Conservation (phyloP, 2,329 filamentous ascomycete species). For the Beauveria scarabaeidicola region DNA sequence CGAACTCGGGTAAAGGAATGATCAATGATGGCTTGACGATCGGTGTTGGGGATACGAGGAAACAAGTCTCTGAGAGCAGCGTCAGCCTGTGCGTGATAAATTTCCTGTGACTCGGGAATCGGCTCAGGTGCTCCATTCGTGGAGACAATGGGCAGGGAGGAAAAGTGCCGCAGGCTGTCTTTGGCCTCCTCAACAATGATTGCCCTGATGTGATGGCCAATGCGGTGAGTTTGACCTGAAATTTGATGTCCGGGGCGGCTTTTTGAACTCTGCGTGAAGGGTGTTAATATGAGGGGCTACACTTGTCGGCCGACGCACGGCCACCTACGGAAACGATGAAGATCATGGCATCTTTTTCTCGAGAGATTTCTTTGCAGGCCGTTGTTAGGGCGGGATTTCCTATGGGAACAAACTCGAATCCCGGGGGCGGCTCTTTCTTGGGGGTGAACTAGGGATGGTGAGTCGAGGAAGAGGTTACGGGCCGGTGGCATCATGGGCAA, state of each 20-base stretch:
- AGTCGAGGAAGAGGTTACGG: background rate
- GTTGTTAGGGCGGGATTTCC: slow-evolving; percentile 53
- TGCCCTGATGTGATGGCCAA: slow-evolving; percentile 52
- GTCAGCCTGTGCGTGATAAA: slow-evolving; percentile 56
- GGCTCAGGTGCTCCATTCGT: slow-evolving; percentile 40
- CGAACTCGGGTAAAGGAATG: slow-evolving; percentile 55
- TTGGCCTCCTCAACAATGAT: slow-evolving; percentile 50
- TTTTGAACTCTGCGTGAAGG: slow-evolving; percentile 21
- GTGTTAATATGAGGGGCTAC: slow-evolving; percentile 9
- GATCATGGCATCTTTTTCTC: slow-evolving; percentile 53
- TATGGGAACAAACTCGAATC: slow-evolving; percentile 54
- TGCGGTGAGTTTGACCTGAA: slow-evolving; percentile 47
- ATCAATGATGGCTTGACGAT: slow-evolving; percentile 53
- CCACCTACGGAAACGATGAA: slow-evolving; percentile 48
- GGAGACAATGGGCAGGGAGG: slow-evolving; percentile 15
- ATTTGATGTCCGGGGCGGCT: slow-evolving; percentile 28
- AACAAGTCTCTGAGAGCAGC: slow-evolving; percentile 55
- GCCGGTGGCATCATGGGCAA: slow-evolving; percentile 7
- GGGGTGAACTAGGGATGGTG: slow-evolving; percentile 40
- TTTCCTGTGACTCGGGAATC: slow-evolving; percentile 49
- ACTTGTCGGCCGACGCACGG: slow-evolving; percentile 16
- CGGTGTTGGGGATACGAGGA: slow-evolving; percentile 56
- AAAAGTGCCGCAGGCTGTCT: slow-evolving; percentile 19
- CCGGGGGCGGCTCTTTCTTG: slow-evolving; percentile 44
- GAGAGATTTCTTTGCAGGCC: slow-evolving; percentile 56